Evolutionary conservation across 208 protist genomes (phyloP).

Genomic region (Leishmania gerbilli): DNA sequence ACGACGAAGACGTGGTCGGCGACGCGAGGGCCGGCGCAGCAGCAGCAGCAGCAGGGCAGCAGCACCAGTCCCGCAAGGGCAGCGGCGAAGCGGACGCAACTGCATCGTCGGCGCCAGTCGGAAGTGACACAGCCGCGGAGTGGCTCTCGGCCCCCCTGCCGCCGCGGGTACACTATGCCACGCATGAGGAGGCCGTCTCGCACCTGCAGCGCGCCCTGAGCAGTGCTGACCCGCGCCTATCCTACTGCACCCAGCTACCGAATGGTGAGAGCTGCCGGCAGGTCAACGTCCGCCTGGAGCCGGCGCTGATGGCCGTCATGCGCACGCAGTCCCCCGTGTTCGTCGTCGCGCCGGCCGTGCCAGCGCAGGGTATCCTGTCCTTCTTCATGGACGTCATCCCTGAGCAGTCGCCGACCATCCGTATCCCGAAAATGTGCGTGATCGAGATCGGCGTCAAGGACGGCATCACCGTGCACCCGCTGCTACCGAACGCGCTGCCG

Average conservation of each 20-base stretch:
- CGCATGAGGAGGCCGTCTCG: constrained; percentile 37
- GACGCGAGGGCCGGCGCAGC: constrained; percentile 7
- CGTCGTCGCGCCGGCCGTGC: constrained; percentile 67
- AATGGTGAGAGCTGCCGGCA: constrained; percentile 87
- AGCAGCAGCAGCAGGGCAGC: background rate
- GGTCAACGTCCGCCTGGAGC: constrained; percentile 86
- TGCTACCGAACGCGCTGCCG: constrained; percentile 42
- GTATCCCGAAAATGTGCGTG: constrained; percentile 65
- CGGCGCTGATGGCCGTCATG: constrained; percentile 87
- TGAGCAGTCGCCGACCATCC: constrained; percentile 70
- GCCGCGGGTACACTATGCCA: constrained; percentile 40
- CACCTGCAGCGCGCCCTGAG: constrained; percentile 53
- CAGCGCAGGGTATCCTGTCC: constrained; percentile 72
- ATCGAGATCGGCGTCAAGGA: constrained; percentile 83
- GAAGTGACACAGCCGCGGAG: background rate
- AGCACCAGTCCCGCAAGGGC: background rate
- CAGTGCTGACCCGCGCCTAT: constrained; percentile 50
- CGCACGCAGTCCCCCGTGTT: constrained; percentile 76
- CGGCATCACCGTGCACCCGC: constrained; percentile 71
- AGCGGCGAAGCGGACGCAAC: background rate
- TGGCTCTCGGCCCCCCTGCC: constrained; percentile 6
- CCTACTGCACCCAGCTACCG: constrained; percentile 83
- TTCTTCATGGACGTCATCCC: constrained; percentile 83
- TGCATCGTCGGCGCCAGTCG: background rate
- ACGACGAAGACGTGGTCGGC: constrained; percentile 13